Evolutionary conservation across 164 flowering plant genomes (phyloP), one percentile per base, ranked within the genome.

Genomic region (Echeveria elegans): DNA sequence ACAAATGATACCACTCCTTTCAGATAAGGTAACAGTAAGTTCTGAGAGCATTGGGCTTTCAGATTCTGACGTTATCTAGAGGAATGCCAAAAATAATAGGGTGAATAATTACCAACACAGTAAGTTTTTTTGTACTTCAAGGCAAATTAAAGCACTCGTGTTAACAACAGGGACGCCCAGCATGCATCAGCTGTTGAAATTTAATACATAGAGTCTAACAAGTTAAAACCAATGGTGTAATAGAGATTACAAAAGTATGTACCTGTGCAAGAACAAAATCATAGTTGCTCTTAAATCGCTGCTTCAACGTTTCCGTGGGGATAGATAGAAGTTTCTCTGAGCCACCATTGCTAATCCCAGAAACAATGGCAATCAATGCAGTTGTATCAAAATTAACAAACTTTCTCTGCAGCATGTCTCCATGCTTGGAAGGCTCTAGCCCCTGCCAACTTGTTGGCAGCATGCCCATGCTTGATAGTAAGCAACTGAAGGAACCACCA

Each of bases 301-400:
- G 73, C 74, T 78, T 85, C 80, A 91, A 31, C 59, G 87, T 85
- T 76, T 26, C 71, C 75, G 85, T 90, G n/a, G 93, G 76, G 11
- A 80, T 72, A 34, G 77, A 75, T 73, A 89, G 72, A 56, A 91
- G 79, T 63, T 77, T 79, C 31, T 77, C 78, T 0, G 88, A 63
- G 66, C 83, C 74, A 66, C 96, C 92, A 77, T 91, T 94, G 74
- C 96, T 91, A 59, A 91, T 87, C 38, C 97, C 99, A 0, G 97
- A 91, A 4, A 87, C 88, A 73, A 91, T 69, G 61, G 99, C 97
- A 75, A 94, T 74, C 81, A 94, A 77, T 65, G 96, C 90, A 23
- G 99, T 91, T 14, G 99, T 94, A 69, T 89, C 97, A 82, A 94
- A 85, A 77, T 91, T 94, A 64, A 88, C 26, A 45, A 86, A 52